Percentiles rank a stretch among this genome's conserved stretches.
Evolutionary conservation across 805 yeast genomes (phyloP).

Genomic region (Pichia pseudocactophila): DNA sequence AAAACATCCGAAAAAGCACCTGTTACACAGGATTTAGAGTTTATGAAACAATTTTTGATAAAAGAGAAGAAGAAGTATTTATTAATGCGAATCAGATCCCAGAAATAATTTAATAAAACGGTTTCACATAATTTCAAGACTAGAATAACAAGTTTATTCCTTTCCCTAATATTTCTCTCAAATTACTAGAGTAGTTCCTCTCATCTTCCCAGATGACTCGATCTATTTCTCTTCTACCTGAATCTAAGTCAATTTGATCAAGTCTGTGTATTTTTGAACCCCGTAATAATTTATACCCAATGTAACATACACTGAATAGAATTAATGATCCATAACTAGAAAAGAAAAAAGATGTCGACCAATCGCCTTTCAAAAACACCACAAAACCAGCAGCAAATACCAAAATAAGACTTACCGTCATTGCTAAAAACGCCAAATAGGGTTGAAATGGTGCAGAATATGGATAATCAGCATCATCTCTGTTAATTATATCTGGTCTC

Average conservation of each 20-base stretch:
- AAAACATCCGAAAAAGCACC: not conserved
- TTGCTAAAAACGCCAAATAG: slow-evolving; percentile 41
- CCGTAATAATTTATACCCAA: slow-evolving; percentile 44
- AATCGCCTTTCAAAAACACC: slow-evolving; percentile 38
- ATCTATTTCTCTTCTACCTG: slow-evolving; percentile 80
- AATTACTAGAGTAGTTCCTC: slow-evolving; percentile 25
- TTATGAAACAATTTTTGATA: slow-evolving; percentile 1
- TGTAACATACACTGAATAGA: slow-evolving; percentile 35
- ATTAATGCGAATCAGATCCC: not conserved
- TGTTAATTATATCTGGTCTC: slow-evolving; percentile 46
- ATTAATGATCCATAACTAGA: slow-evolving; percentile 47
- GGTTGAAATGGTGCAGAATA: slow-evolving; percentile 51
- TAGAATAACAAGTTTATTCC: slow-evolving; percentile 17
- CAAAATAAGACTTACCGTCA: slow-evolving; percentile 33
- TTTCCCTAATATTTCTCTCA: slow-evolving; percentile 24
- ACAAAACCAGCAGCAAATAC: slow-evolving; percentile 43
- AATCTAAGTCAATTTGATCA: slow-evolving; percentile 71
- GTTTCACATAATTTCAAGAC: not conserved
- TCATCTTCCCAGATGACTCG: slow-evolving; percentile 77
- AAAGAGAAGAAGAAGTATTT: slow-evolving; percentile 2
- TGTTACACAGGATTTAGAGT: not conserved
- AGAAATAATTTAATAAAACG: not conserved
- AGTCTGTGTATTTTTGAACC: slow-evolving; percentile 59
- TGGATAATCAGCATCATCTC: slow-evolving; percentile 48
- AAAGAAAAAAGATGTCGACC: slow-evolving; percentile 43